Base-by-base conservation (phyloP, 768 basidiomycete species). In the Suillus placidus region DNA sequence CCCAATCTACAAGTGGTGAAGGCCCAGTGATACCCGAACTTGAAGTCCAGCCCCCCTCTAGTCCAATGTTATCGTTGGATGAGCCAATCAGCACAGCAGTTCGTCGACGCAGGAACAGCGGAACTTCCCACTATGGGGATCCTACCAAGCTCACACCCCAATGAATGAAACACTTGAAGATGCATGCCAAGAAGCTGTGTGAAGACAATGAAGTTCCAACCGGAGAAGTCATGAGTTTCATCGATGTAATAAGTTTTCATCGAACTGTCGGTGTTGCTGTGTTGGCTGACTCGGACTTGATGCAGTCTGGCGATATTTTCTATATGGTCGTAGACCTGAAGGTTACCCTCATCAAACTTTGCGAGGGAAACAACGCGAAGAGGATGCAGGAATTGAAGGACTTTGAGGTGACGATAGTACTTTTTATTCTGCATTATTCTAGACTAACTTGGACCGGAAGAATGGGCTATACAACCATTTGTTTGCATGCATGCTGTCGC, bases 401-500 rank as follows among this genome's bases (percentile, higher is more conserved):
- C n/a, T n/a, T n/a, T n/a, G n/a, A n/a, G n/a, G n/a, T n/a, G n/a
- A n/a, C n/a, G n/a, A n/a, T 20, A 18, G 18, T 43, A 20, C 18
- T 20, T 20, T 43, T 14, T 18, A 43, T 43, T 43, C 43, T 43
- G 43, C 4, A 6, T 43, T 20, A 45, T n/a, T 45, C 20, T n/a
- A 45, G 8, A n/a, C 43, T 45, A 45, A 45, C 20, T 45, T 45
- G 43, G 43, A 45, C 43, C 8, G 4, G 20, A n/a, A 45, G 43
- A 45, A 45, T 45, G 43, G 43, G 20, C 43, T 45, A 20, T 45
- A 45, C 4, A 38, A 32, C 40, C 30, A 20, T 32, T n/a, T 63
- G 18, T 51, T 45, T 54, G 62, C 51, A 13, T 63, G 62, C 23
- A 30, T 63, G 38, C 51, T 63, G 38, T 63, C 47, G 26, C 62